Conservation (phyloP, 805 yeast species). For the Kodamaea kaohsiungensis region DNA sequence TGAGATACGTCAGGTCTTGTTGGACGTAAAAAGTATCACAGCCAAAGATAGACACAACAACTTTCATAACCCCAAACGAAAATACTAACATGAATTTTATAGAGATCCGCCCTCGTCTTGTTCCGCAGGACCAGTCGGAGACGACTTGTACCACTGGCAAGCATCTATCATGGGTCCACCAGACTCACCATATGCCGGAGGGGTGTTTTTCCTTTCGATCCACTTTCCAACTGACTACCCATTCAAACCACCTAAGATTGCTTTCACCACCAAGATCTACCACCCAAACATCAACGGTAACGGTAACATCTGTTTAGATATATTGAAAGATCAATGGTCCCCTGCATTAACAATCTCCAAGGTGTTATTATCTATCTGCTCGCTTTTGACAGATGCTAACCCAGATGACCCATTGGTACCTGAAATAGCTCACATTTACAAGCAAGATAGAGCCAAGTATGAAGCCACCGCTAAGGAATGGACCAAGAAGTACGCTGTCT, state of each 20-base stretch:
- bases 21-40: no score
- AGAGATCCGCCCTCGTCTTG: conserved; percentile 99
- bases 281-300: conserved; percentile 96
- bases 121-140: conserved; percentile 98
- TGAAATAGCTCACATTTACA: conserved; percentile 95
- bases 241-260: conserved; percentile 91
- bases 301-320: conserved; percentile 96
- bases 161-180: conserved; percentile 99
- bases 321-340: conserved; percentile 97
- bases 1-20: no score
- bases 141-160: conserved; percentile 98
- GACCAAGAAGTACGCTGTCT: conserved; percentile 98
- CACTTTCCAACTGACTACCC: conserved; percentile 99
- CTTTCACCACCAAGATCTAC: conserved; percentile 91
- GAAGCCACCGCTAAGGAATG: conserved; percentile 98
- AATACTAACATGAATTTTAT: conserved; percentile 17
- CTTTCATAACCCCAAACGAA: no score
- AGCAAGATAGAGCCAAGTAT: conserved; percentile 89
- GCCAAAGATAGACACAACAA: no score
- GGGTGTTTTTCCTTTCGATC: conserved; percentile 93
- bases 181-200: conserved; percentile 86
- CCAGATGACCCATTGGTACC: conserved; percentile 99
- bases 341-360: conserved; percentile 97
- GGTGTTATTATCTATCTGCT: conserved; percentile 91
- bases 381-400: conserved; percentile 94